Percentiles rank a stretch among this genome's conserved stretches.
phyloP scores from a whole-genome alignment of 1,139 yeast genomes.

The Taphrina populina region DNA sequence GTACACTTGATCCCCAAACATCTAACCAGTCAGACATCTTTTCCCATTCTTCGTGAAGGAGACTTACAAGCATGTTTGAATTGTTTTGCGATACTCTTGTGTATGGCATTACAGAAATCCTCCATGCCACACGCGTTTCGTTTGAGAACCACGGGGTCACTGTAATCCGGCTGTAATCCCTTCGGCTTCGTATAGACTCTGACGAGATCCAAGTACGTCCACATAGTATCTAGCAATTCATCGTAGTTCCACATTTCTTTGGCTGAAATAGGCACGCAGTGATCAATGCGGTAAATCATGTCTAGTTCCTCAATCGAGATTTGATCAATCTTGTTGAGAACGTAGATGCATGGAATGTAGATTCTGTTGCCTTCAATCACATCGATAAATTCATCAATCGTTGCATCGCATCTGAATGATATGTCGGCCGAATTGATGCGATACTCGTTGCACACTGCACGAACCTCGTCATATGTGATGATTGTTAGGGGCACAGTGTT shows the following conservation, averaged over 20 bases:
- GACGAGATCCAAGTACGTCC: constrained; percentile 84
- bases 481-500: constrained; percentile 90
- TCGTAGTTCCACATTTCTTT: constrained; percentile 97
- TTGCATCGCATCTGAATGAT: constrained; percentile 94
- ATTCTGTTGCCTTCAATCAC: constrained; percentile 82
- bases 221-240: constrained; percentile 88
- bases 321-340: constrained; percentile 90
- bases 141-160: constrained; percentile 89
- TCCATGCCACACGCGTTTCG: constrained; percentile 80
- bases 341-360: constrained; percentile 93
- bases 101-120: constrained; percentile 95
- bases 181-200: constrained; percentile 97
- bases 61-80: constrained; percentile 61
- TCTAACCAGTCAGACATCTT: constrained; percentile 2
- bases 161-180: constrained; percentile 89
- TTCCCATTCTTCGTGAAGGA: constrained; percentile 8
- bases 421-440: constrained; percentile 95
- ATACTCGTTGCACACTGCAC: constrained; percentile 94
- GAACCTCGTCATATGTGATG: constrained; percentile 85
- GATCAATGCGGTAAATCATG: constrained; percentile 81
- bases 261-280: constrained; percentile 94
- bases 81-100: constrained; percentile 87
- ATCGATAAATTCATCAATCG: constrained; percentile 56
- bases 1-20: constrained; percentile 71
- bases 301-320: constrained; percentile 91